Base-by-base conservation (phyloP, 352 stramenopile species). In the Phytophthora sp. region DNA sequence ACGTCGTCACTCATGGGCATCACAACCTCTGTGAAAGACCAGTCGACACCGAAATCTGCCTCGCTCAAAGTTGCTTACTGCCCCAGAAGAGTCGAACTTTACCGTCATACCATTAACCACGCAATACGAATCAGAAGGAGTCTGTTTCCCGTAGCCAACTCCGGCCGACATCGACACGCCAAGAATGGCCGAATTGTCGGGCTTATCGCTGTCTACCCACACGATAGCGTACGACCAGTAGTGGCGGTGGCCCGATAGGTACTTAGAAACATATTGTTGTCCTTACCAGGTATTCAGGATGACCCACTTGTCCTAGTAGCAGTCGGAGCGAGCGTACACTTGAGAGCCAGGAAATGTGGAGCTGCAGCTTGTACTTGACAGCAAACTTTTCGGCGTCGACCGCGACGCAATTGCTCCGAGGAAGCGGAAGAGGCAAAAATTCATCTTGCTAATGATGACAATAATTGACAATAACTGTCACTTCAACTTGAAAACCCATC, bases 241-340 rank as follows among this genome's bases (percentile, higher is more conserved):
- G 20, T 55, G 55, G 6, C 27, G 44, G 30, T 57, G 45, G 8
- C 26, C 44, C 3, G 18, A 17, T 0, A 9, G 13, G 11, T 32
- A 46, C 23, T 32, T 46, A 6, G 0, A 60, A 24, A 43, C 30
- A 32, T 15, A 60, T 31, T 54, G 53, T 56, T 30, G 60, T 27
- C 68, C 72, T 37, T 80, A 77, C 56, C 48, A 59, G 11, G 56
- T 39, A 30, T 65, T 58, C 56, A 59, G 48, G 46, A 66, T 54
- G 30, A 39, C 72, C 46, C 46, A 74, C 20, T 55, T 53, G 42
- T 46, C 65, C 6, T 69, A 54, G 64, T 68, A 68, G 38, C 20
- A 50, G 3, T 21, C 31, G 5, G 64, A 51, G n/a, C 64, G 64
- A 15, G 58, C 48, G 41, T 74, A 74, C 21, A 74, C 41, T 37